phyloP scores from a whole-genome alignment of 805 yeast species.

The Candida nemodendra region DNA sequence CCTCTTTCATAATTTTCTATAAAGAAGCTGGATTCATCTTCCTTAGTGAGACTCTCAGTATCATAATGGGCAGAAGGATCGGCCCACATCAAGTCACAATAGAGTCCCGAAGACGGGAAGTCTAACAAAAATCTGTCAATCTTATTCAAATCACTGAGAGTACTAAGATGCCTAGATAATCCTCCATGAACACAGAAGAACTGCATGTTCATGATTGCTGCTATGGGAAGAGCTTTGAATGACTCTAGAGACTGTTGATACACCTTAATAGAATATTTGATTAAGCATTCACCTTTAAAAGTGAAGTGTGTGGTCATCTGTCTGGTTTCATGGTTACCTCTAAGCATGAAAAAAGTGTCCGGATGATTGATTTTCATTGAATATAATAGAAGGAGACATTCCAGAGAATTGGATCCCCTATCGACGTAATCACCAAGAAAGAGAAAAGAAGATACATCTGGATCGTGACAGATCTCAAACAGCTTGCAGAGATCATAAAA shows the following conservation, averaged over 20 bases:
- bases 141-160: constrained; percentile 63
- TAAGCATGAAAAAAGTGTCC: constrained; percentile 68
- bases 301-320: constrained; percentile 94
- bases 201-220: constrained; percentile 90
- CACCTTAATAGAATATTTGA: constrained; percentile 65
- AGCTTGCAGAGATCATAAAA: constrained; percentile 85
- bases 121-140: constrained; percentile 87
- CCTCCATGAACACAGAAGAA: constrained; percentile 98
- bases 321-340: constrained; percentile 95
- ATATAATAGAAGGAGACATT: constrained; percentile 73
- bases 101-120: constrained; percentile 80
- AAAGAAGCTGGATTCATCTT: constrained; percentile 38
- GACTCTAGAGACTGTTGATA: constrained; percentile 75
- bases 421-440: constrained; percentile 95
- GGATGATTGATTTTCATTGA: constrained; percentile 78
- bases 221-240: constrained; percentile 85
- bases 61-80: constrained; percentile 94
- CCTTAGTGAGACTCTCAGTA: constrained; percentile 28
- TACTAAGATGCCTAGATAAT: constrained; percentile 76
- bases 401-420: constrained; percentile 88
- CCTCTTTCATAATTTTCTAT: constrained; percentile 75
- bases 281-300: constrained; percentile 84
- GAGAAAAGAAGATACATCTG: constrained; percentile 67
- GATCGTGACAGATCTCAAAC: constrained; percentile 92
- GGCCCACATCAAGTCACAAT: constrained; percentile 96